phyloP scores from a whole-genome alignment of 1,284 basidiomycete genomes.

The Cronartium quercuum region DNA sequence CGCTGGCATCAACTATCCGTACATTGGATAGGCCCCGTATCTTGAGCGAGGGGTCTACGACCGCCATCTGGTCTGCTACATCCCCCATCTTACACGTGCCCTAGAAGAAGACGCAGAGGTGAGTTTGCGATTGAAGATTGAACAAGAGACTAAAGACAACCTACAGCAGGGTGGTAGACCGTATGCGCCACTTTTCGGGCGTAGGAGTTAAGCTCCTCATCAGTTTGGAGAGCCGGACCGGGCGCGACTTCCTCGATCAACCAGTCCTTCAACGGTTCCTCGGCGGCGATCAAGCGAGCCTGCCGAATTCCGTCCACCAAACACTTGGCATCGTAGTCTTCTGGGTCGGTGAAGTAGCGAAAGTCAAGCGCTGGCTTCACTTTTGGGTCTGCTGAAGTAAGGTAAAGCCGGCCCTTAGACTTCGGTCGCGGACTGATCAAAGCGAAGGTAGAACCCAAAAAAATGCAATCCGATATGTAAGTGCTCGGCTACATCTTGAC shows the following conservation, averaged over 20 bases:
- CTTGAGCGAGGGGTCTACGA: conserved; percentile 46
- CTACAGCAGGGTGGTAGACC: conserved; percentile 48
- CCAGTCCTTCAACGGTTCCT: conserved; percentile 52
- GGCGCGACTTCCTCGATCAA: conserved; percentile 49
- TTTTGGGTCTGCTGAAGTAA: conserved; percentile 51
- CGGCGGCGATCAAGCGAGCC: conserved; percentile 52
- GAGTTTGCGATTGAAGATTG: neutral
- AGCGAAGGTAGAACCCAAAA: neutral
- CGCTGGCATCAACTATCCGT: conserved; percentile 48
- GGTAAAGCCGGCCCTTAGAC: conserved; percentile 48
- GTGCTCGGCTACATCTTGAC: too few species aligned
- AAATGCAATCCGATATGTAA: too few species aligned
- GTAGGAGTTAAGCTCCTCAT: conserved; percentile 48
- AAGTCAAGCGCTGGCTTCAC: conserved; percentile 54
- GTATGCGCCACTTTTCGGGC: conserved; percentile 49
- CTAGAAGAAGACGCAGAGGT: neutral
- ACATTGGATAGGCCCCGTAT: conserved; percentile 46
- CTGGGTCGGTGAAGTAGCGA: conserved; percentile 53
- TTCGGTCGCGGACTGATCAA: conserved; percentile 50
- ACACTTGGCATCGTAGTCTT: conserved; percentile 53
- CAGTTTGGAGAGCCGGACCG: conserved; percentile 47
- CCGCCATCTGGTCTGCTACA: conserved; percentile 44
- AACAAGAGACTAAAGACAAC: conserved; percentile 19
- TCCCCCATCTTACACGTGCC: conserved; percentile 50
- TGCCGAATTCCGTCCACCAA: conserved; percentile 57